Conservation (phyloP, 495 filamentous ascomycete species). For the Penicillium fimorum region DNA sequence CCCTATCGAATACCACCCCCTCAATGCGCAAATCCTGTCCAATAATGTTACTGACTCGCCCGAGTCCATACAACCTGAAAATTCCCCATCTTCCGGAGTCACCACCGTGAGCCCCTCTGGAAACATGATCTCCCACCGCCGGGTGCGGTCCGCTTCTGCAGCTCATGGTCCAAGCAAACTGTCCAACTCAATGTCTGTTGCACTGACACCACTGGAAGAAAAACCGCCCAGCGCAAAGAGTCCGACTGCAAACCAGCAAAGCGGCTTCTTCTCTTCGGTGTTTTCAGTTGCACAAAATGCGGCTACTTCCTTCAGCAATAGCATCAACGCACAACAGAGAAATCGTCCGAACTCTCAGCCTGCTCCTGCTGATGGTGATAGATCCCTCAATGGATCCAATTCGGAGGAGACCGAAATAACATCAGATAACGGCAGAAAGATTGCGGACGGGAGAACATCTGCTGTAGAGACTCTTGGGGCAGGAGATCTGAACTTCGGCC, state of each 20-base stretch:
- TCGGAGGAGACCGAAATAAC: slow-evolving; percentile 24
- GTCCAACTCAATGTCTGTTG: slow-evolving; percentile 67
- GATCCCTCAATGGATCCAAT: slow-evolving; percentile 18
- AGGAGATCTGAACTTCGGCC: slow-evolving; percentile 83
- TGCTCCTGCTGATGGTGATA: slow-evolving; percentile 28
- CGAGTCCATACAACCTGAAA: slow-evolving; percentile 32
- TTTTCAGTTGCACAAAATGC: slow-evolving; percentile 94
- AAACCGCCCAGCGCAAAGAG: slow-evolving; percentile 47
- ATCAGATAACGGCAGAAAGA: slow-evolving; percentile 19
- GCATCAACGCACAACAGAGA: slow-evolving; percentile 60
- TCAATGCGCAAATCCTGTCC: slow-evolving; percentile 22
- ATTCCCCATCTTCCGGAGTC: slow-evolving; percentile 31
- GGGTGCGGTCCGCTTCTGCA: slow-evolving; percentile 64
- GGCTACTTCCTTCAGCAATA: slow-evolving; percentile 80
- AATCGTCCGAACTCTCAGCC: slow-evolving; percentile 34
- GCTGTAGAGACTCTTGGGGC: slow-evolving; percentile 88
- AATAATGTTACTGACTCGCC: slow-evolving; percentile 36
- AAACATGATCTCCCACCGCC: slow-evolving; percentile 74
- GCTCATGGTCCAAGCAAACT: slow-evolving; percentile 81
- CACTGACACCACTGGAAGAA: slow-evolving; percentile 70
- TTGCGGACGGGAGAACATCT: slow-evolving; percentile 60
- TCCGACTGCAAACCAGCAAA: slow-evolving; percentile 38
- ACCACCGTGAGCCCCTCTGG: slow-evolving; percentile 54
- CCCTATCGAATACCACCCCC: slow-evolving; percentile 37
- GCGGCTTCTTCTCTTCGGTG: slow-evolving; percentile 89